Evolutionary conservation across 139 green algal genomes (phyloP), one percentile per base, ranked within the genome.

Genomic region (Chlamydomonas incerta): DNA sequence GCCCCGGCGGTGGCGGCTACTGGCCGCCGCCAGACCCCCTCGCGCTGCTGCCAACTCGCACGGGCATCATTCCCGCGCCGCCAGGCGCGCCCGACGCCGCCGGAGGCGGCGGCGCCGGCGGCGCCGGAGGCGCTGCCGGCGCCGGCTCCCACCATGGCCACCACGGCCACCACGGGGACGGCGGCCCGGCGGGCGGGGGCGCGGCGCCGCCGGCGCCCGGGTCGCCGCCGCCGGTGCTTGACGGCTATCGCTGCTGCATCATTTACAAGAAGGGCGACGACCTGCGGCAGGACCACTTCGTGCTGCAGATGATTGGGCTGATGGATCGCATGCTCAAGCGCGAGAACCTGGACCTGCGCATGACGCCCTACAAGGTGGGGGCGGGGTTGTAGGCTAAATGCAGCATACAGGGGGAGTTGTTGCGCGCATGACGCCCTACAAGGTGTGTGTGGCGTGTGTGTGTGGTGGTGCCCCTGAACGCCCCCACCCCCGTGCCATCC

Each of bases 181-280:
- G 47, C 52, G 33, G 50, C 46, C 69, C 23, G 67, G 67, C 47
- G 17, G 33, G 24, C 37, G 65, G 33, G 47, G 35, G 65, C 62
- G 41, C 46, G 37, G 20, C 41, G 68, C 60, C 35, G 26, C 10
- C 50, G 46, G 20, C 57, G 46, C 46, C 20, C 14, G 31, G 62
- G 41, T 6, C 71, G 21, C 24, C 76, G 58, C 1, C 29, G 57
- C 52, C 81, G 18, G 55, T 87, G 29, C 68, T 83, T 46, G 71
- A 86, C 31, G 50, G 74, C 20, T 41, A 90, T 62, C 88, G 90
- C 15, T 94, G 91, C 81, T 84, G 90, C 35, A 73, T 99, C 34
- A 99, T 99, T 60, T 99, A 98, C 92, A 99, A 99, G 90, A 96
- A 95, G 70, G 98, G 98, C 0, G 98, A 99, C 80, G 98, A 99